Evolutionary conservation across 169 alveolate genomes (phyloP).

Genomic region (Plasmodium reichenowi): DNA sequence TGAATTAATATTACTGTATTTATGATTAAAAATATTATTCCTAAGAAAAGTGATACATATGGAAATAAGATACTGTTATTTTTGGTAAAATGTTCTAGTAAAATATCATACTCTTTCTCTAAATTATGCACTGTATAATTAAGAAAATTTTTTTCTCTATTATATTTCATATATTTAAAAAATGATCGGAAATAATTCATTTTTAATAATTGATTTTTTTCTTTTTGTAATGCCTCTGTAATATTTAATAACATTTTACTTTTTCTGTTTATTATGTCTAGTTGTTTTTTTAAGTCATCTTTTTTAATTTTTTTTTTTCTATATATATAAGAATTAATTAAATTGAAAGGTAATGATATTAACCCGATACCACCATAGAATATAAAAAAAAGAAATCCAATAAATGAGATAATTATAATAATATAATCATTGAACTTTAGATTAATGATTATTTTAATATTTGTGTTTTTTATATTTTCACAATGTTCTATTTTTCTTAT

Average conservation of each 20-base stretch:
- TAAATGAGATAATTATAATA: constrained; percentile 12
- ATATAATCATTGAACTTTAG: constrained; percentile 25
- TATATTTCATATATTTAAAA: constrained; percentile 19
- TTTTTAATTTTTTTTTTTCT: constrained; percentile 31
- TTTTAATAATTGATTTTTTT: constrained; percentile 2
- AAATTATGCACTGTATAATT: constrained; percentile 46
- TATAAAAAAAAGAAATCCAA: constrained; percentile 26
- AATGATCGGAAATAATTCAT: constrained; percentile 17
- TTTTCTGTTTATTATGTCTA: constrained; percentile 26
- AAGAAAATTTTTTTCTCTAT: constrained; percentile 23
- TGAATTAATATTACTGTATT: constrained; percentile 17
- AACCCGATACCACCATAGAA: constrained; percentile 54
- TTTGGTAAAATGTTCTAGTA: constrained; percentile 6
- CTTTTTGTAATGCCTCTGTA: constrained; percentile 28
- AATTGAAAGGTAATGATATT: constrained; percentile 29
- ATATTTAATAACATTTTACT: constrained; percentile 24
- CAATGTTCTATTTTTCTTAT: constrained; percentile 25
- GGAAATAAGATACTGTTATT: constrained; percentile 3
- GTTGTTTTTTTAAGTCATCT: constrained; percentile 11
- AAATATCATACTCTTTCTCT: constrained; percentile 21
- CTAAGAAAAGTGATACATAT: constrained; percentile 3
- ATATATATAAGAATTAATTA: constrained; percentile 5
- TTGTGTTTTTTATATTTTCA: constrained; percentile 11
- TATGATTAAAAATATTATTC: constrained; percentile 11
- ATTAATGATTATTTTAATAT: constrained; percentile 9